These are phyloP conservation scores for Exophiala alcalophila DNA, from an alignment of 2,329 filamentous ascomycete genomes.

Conservation along the genomic window DNA sequence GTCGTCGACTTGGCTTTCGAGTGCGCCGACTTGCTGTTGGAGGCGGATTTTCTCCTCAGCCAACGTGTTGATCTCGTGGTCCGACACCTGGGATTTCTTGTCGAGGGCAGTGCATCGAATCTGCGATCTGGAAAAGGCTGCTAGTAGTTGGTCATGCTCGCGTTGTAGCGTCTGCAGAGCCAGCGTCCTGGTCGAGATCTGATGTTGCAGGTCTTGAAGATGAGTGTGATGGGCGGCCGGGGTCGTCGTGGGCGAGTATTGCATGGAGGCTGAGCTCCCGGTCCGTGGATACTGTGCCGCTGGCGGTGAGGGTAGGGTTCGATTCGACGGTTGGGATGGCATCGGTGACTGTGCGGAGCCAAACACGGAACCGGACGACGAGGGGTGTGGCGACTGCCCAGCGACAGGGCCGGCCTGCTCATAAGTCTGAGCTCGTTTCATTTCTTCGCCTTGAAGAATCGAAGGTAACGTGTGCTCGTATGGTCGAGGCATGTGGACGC, in stretches of 20 bases:
- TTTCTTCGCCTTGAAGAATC: conserved; percentile 22
- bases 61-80: conserved; percentile 52
- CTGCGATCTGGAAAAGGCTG: conserved; percentile 47
- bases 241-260: conserved; percentile 17
- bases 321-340: conserved; percentile 23
- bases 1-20: conserved; percentile 52
- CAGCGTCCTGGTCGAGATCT: conserved; percentile 53
- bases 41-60: conserved; percentile 52
- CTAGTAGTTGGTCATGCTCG: conserved; percentile 54
- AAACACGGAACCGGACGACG: conserved; percentile 22
- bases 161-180: conserved; percentile 52
- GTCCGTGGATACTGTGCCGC: conserved; percentile 23
- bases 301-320: conserved; percentile 31
- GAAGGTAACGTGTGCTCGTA: conserved; percentile 32
- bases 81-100: conserved; percentile 50
- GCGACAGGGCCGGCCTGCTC: conserved; percentile 18
- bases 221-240: conserved; percentile 39
- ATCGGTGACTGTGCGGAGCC: conserved; percentile 24
- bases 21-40: conserved; percentile 44
- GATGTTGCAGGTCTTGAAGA: conserved; percentile 52
- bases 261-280: conserved; percentile 13
- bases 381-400: conserved; percentile 23
- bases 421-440: conserved; percentile 14
- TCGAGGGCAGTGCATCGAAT: conserved; percentile 51
- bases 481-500: conserved; percentile 18